A percentile compares a stretch with the other conserved stretches of the same genome.
Evolutionary conservation across 495 filamentous ascomycete species (phyloP).

Genomic region (Penicillium longicatenatum): DNA sequence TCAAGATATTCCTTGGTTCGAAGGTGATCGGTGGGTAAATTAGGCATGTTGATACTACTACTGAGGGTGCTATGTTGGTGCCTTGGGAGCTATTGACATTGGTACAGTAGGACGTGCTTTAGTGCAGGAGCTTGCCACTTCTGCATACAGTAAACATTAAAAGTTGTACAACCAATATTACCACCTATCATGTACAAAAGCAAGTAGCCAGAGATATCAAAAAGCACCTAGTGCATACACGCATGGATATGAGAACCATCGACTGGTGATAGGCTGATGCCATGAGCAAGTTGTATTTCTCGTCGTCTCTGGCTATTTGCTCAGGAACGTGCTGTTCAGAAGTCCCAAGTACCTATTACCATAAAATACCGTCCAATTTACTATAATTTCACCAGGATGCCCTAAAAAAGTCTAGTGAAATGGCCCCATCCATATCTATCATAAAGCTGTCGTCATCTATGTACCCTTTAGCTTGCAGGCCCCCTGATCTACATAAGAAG

Average conservation of each 20-base stretch:
- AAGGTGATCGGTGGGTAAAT: too few species aligned
- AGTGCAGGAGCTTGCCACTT: conserved; percentile 11
- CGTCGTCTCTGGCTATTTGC: too few species aligned
- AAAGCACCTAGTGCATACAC: background rate
- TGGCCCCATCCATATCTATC: conserved; percentile 18
- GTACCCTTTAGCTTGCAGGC: conserved; percentile 5
- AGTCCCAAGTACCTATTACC: background rate
- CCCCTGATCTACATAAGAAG: conserved; percentile 20
- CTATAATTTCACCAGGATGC: background rate
- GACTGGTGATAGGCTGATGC: background rate
- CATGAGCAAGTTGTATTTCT: too few species aligned
- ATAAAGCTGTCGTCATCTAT: conserved; percentile 22
- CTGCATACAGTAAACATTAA: conserved; percentile 8
- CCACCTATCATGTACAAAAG: background rate
- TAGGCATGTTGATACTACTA: too few species aligned
- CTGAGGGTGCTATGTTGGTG: too few species aligned
- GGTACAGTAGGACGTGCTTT: background rate
- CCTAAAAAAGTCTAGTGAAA: conserved; percentile 2
- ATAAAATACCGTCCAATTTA: conserved; percentile 4
- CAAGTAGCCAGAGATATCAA: background rate
- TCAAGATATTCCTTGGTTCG: background rate
- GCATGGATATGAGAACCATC: background rate
- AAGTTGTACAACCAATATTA: conserved; percentile 8
- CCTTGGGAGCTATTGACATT: too few species aligned
- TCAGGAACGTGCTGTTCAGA: background rate